Percentiles rank a stretch among this genome's conserved stretches.
phyloP scores from a whole-genome alignment of 2,329 filamentous ascomycete genomes.

The Diaporthe sp. region DNA sequence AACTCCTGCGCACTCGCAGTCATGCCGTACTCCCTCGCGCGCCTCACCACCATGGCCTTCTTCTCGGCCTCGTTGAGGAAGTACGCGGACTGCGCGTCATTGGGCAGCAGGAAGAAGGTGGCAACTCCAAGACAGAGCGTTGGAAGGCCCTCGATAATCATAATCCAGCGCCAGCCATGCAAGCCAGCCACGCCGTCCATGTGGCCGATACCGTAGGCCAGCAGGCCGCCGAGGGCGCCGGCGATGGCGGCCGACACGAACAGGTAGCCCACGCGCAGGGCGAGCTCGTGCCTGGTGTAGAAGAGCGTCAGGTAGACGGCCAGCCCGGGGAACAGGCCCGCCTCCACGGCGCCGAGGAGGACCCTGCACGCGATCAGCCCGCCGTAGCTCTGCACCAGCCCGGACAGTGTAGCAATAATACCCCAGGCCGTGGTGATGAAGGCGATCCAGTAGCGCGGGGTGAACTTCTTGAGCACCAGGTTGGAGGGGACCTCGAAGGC shows the following conservation, averaged over 20 bases:
- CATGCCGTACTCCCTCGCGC: slow-evolving; percentile 60
- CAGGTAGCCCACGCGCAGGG: slow-evolving; percentile 79
- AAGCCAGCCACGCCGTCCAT: slow-evolving; percentile 77
- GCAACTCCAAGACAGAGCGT: slow-evolving; percentile 68
- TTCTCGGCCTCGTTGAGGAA: slow-evolving; percentile 72
- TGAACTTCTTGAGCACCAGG: slow-evolving; percentile 73
- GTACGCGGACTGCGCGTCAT: slow-evolving; percentile 71
- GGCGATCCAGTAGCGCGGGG: slow-evolving; percentile 73
- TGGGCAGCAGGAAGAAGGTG: slow-evolving; percentile 71
- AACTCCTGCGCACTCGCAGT: slow-evolving; percentile 62
- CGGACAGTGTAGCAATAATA: slow-evolving; percentile 77
- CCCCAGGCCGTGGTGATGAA: slow-evolving; percentile 77
- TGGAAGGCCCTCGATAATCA: slow-evolving; percentile 68
- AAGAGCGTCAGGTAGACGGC: slow-evolving; percentile 81
- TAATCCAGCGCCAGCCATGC: slow-evolving; percentile 80
- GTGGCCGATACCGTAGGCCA: slow-evolving; percentile 81
- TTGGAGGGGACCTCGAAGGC: slow-evolving; percentile 76
- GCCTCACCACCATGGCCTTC: slow-evolving; percentile 60
- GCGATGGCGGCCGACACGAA: slow-evolving; percentile 80
- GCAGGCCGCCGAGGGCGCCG: slow-evolving; percentile 78
- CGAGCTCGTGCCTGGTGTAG: slow-evolving; percentile 81
- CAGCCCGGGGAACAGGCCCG: slow-evolving; percentile 78
- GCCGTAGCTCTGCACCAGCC: slow-evolving; percentile 75
- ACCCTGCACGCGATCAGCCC: slow-evolving; percentile 78
- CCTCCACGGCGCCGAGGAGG: slow-evolving; percentile 77